Percentiles rank a stretch among this genome's conserved stretches.
These are phyloP conservation scores for Rhododendron williamsianum DNA, from an alignment of 148 eudicot genomes.

Conservation along the genomic window DNA sequence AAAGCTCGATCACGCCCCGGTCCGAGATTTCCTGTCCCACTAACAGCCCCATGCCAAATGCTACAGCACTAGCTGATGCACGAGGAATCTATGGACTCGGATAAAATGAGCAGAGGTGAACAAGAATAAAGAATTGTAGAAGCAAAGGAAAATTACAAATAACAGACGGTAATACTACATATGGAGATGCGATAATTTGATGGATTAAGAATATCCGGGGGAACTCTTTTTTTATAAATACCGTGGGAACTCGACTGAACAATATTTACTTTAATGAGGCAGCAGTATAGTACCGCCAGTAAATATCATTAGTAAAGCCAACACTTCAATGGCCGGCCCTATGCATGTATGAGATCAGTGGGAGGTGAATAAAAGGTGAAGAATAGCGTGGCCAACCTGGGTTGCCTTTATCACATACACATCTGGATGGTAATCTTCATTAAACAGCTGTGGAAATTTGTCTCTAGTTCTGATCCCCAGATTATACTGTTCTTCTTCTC, in stretches of 20 bases:
- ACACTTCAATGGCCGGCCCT: neutral
- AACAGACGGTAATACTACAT: neutral
- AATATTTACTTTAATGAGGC: neutral
- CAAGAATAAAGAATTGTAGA: neutral
- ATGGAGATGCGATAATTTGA: neutral
- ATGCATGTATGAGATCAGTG: neutral
- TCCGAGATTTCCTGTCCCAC: slow-evolving; percentile 84
- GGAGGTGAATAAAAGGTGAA: neutral
- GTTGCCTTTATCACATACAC: slow-evolving; percentile 85
- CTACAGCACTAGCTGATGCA: slow-evolving; percentile 98
- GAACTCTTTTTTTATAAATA: neutral
- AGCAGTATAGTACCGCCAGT: neutral
- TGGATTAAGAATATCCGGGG: neutral
- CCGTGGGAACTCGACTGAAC: neutral
- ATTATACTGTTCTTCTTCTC: slow-evolving; percentile 83
- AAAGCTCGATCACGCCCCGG: slow-evolving; percentile 79
- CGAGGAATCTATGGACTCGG: slow-evolving; percentile 59
- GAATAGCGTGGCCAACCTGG: slow-evolving; percentile 47
- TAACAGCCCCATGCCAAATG: slow-evolving; percentile 92
- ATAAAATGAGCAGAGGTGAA: neutral
- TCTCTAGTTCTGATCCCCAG: slow-evolving; percentile 72
- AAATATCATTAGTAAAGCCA: neutral
- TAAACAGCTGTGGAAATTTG: slow-evolving; percentile 56
- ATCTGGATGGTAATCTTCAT: slow-evolving; percentile 72
- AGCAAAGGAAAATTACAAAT: neutral